Percentiles rank a stretch among this genome's conserved stretches.
phyloP scores from a whole-genome alignment of 305 asterid genomes.

The Solanum aculeatissimum region DNA sequence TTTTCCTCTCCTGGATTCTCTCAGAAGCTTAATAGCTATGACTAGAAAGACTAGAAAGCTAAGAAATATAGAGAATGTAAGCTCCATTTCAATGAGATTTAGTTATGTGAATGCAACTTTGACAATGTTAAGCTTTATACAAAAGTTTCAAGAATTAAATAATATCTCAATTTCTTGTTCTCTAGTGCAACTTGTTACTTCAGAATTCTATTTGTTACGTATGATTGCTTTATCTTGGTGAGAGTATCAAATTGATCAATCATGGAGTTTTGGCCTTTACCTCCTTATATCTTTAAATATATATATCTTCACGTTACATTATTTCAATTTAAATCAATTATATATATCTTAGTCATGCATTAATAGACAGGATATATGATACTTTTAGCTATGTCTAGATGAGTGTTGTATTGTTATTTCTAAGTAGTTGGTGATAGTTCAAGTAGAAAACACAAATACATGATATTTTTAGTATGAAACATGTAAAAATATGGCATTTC shows the following conservation, averaged over 20 bases:
- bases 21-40: not conserved
- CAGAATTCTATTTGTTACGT: not conserved
- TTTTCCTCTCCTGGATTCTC: not conserved
- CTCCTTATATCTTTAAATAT: not conserved
- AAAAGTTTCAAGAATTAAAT: not conserved
- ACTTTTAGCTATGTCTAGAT: not conserved
- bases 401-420: not conserved
- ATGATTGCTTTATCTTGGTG: not conserved
- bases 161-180: not conserved
- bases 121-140: not conserved
- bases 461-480: no score
- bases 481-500: no score
- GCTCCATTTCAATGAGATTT: not conserved
- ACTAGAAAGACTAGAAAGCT: not conserved
- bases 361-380: not conserved
- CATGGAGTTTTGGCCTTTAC: not conserved
- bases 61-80: not conserved
- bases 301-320: not conserved
- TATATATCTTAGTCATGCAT: not conserved
- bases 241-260: not conserved
- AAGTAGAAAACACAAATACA: no score
- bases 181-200: not conserved
- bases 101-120: not conserved
- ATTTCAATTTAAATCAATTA: not conserved
- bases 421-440: no score